Percentiles rank a stretch among this genome's conserved stretches.
phyloP scores from a whole-genome alignment of 305 asterid genomes.

The Fraxinus platypoda region DNA sequence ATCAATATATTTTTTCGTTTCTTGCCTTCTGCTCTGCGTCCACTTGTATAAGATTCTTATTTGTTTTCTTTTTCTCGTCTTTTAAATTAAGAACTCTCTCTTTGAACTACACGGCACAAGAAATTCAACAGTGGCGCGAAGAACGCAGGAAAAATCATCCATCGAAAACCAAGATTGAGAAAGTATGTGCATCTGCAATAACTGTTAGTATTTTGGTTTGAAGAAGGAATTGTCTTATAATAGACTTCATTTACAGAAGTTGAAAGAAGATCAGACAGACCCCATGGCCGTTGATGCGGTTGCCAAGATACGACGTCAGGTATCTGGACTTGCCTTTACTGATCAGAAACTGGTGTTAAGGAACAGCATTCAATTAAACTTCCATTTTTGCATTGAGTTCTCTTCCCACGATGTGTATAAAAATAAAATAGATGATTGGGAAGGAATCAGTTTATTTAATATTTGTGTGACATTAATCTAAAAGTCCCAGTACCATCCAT shows the following conservation, averaged over 20 bases:
- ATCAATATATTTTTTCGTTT: background rate
- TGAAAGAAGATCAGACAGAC: slow-evolving; percentile 37
- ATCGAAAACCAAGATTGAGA: slow-evolving; percentile 56
- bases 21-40: slow-evolving; percentile 2
- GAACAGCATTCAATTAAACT: background rate
- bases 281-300: slow-evolving; percentile 43
- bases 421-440: background rate
- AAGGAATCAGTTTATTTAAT: background rate
- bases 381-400: background rate
- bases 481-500: background rate
- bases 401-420: background rate
- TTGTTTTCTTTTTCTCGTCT: slow-evolving; percentile 19
- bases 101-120: slow-evolving; percentile 71
- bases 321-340: slow-evolving; percentile 33
- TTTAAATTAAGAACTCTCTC: slow-evolving; percentile 43
- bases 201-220: slow-evolving; percentile 4
- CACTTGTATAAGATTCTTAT: slow-evolving; percentile 6
- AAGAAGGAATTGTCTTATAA: slow-evolving; percentile 5
- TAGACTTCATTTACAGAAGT: slow-evolving; percentile 49
- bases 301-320: slow-evolving; percentile 79
- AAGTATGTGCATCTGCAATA: slow-evolving; percentile 42
- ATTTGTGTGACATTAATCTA: background rate
- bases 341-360: slow-evolving; percentile 1
- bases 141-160: slow-evolving; percentile 74
- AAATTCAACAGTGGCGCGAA: slow-evolving; percentile 86